These are phyloP conservation scores for Colletotrichum somersetense DNA, from an alignment of 2,329 filamentous ascomycete species.

Conservation along the genomic window DNA sequence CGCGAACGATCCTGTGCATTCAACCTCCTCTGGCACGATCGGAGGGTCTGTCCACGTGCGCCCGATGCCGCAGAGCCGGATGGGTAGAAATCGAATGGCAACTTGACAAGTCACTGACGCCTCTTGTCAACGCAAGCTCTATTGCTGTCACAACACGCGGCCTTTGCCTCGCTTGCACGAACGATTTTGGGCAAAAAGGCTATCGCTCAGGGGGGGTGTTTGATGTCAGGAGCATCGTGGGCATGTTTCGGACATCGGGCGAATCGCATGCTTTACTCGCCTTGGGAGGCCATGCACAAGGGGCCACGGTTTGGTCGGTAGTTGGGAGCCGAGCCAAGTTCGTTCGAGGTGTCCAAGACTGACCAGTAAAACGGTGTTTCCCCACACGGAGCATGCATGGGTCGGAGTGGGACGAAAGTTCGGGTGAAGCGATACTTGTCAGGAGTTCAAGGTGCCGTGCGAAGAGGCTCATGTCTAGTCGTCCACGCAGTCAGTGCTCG, in stretches of 20 bases:
- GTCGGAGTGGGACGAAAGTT: constrained; percentile 7
- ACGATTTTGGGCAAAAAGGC: constrained; percentile 1
- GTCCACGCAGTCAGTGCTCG: constrained; percentile 6
- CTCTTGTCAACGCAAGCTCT: constrained; percentile 23
- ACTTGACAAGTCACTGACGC: constrained; percentile 30
- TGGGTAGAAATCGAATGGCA: constrained; percentile 33
- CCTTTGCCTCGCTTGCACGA: constrained; percentile 13
- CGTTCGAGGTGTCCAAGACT: background rate
- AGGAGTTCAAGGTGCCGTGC: constrained; percentile 24
- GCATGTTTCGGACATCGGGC: constrained; percentile 20
- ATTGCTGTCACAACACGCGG: constrained; percentile 11
- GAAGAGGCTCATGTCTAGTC: constrained; percentile 13
- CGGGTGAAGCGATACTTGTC: constrained; percentile 38
- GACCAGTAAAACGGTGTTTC: background rate
- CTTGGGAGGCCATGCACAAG: constrained; percentile 1
- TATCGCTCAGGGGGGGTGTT: background rate
- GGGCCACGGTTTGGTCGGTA: background rate
- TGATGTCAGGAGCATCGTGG: background rate
- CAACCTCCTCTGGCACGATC: background rate
- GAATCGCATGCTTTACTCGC: constrained; percentile 24
- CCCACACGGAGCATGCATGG: background rate
- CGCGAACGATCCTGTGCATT: background rate
- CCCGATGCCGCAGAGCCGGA: constrained; percentile 21
- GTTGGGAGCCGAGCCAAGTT: background rate
- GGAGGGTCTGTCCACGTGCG: background rate